Base-by-base conservation (phyloP, 2,329 filamentous ascomycete genomes). In the Botrytis galanthina region DNA sequence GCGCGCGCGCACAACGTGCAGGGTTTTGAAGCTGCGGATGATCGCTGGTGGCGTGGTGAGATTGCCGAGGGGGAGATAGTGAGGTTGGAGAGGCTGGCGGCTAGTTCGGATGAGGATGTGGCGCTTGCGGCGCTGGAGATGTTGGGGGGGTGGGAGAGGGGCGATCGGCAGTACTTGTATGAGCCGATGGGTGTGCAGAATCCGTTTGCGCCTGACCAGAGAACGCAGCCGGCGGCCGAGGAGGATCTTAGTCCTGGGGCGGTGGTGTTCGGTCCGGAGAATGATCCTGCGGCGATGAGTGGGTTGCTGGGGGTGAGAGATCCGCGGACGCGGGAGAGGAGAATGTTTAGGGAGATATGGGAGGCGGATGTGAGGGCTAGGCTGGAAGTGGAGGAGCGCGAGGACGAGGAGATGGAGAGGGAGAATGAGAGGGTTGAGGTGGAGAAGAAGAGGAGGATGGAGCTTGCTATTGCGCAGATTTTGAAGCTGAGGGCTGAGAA, bases 1-100 rank as follows among this genome's bases (percentile, higher is more conserved):
- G 26, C 12, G 1, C 32, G 46, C 4, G 46, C 64, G 3, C 12
- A 5, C 0, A 22, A 20, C 0, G 8, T 20, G 0, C 0, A 2
- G 18, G 5, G 26, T 3, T 68, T 57, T 10, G 66, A 68, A 57
- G 51, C 5, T 0, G 51, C 51, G 5, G 51, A 57, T 0, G 51
- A 57, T 57, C n/a, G 51, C 14, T 57, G 51, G 51, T 57, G 51
- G 51, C 14, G 51, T 2, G 7, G 1, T 0, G 14, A 57, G 4
- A 3, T 57, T 16, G 51, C 51, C 3, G 51, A 57, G 8, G n/a
- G 14, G 14, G 51, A 29, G 16, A 57, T 57, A 2, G 51, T 29
- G 2, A 57, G 6, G 1, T 2, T 57, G n/a, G 51, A 57, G 4
- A 1, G 51, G 4, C 5, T 16, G 5, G 16, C n/a, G 0, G 10